These are phyloP conservation scores for Aspergillus mulundensis DNA, from an alignment of 495 filamentous ascomycete genomes.

Conservation along the genomic window DNA sequence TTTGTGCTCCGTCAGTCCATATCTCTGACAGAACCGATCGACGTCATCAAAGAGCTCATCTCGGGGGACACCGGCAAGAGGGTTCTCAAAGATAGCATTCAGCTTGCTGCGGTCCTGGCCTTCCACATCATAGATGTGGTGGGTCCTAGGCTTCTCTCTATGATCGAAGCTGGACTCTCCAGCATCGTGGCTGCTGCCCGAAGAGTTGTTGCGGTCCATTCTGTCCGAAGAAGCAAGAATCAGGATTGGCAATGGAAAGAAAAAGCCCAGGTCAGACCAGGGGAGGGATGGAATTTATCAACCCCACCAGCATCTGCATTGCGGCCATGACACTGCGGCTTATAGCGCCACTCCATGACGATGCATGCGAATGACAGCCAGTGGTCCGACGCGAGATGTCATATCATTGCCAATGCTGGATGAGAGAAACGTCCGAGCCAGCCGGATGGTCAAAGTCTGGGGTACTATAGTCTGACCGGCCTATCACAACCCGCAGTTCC, in stretches of 20 bases:
- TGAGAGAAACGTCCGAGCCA: background rate
- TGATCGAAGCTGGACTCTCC: background rate
- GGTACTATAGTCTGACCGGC: background rate
- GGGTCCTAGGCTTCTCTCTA: background rate
- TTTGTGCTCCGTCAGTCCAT: slow-evolving; percentile 40
- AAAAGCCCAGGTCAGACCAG: background rate
- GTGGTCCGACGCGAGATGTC: background rate
- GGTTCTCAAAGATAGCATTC: slow-evolving; percentile 40
- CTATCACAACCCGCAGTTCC: background rate
- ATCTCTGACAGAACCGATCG: slow-evolving; percentile 43
- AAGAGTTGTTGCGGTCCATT: background rate
- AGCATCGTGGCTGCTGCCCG: background rate
- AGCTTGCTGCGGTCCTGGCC: slow-evolving; percentile 1
- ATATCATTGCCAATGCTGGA: background rate
- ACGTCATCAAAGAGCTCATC: slow-evolving; percentile 48
- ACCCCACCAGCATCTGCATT: background rate
- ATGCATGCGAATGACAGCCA: background rate
- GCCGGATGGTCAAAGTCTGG: background rate
- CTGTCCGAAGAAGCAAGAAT: background rate
- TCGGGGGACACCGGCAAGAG: slow-evolving; percentile 45
- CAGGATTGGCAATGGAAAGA: background rate
- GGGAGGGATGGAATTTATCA: background rate
- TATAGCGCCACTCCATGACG: background rate
- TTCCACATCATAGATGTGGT: slow-evolving; percentile 5
- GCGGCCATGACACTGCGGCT: background rate